phyloP scores from a whole-genome alignment of 805 yeast genomes.

The Wilhelminamyces savonicus region DNA sequence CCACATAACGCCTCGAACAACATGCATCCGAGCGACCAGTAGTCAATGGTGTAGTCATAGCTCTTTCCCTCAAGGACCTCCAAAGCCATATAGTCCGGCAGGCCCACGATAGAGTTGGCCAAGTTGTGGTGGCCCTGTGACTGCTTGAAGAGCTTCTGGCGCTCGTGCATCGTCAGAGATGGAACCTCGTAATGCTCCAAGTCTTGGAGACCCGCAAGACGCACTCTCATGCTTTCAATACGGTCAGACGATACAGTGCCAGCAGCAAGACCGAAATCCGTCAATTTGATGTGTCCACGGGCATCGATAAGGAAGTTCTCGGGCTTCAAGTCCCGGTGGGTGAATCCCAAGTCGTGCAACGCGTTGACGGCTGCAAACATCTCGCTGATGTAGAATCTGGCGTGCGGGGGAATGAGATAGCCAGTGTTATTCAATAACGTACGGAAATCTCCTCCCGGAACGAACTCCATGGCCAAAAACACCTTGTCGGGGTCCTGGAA shows the following conservation, averaged over 20 bases:
- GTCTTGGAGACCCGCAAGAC: constrained; percentile 65
- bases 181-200: constrained; percentile 53
- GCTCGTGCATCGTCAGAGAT: constrained; percentile 73
- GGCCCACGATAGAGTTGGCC: constrained; percentile 95
- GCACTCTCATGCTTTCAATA: constrained; percentile 83
- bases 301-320: constrained; percentile 88
- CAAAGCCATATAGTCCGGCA: constrained; percentile 98
- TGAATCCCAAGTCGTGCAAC: constrained; percentile 88
- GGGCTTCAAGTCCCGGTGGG: constrained; percentile 95
- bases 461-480: constrained; percentile 96
- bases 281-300: constrained; percentile 85
- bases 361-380: constrained; percentile 96
- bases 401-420: constrained; percentile 87
- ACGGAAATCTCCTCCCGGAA: constrained; percentile 99
- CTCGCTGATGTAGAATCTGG: constrained; percentile 89
- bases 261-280: constrained; percentile 96
- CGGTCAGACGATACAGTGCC: constrained; percentile 91
- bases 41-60: constrained; percentile 94
- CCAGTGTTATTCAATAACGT: constrained; percentile 92
- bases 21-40: constrained; percentile 98
- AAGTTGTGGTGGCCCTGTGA: constrained; percentile 75
- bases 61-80: constrained; percentile 92
- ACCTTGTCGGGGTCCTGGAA: constrained; percentile 90
- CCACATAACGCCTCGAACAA: constrained; percentile 94
- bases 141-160: constrained; percentile 82